Evolutionary conservation across 305 asterid species (phyloP).

Genomic region (Solanum hybrid): DNA sequence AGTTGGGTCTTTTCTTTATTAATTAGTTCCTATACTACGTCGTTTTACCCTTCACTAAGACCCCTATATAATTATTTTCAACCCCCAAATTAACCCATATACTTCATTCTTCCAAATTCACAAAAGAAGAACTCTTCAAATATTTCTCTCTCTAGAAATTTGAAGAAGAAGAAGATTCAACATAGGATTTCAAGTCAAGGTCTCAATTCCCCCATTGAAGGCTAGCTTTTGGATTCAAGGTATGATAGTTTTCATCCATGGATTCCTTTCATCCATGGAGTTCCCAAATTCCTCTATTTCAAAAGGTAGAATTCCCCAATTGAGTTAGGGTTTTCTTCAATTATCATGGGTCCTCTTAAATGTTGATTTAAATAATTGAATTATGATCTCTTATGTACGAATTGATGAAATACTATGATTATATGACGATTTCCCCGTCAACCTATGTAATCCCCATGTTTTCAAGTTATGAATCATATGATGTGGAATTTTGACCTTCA

Average conservation of each 20-base stretch:
- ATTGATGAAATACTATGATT: not conserved
- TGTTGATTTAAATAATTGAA: not conserved
- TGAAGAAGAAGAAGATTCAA: not conserved
- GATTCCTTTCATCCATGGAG: not conserved
- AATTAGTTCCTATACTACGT: not conserved
- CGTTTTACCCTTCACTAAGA: not conserved
- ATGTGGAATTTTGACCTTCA: too few relatives aligned
- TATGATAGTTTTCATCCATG: not conserved
- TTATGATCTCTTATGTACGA: not conserved
- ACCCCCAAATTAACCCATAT: not conserved
- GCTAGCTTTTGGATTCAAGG: not conserved
- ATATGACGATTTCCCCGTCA: too few relatives aligned
- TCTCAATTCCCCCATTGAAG: not conserved
- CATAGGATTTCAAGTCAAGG: not conserved
- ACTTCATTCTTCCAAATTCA: not conserved
- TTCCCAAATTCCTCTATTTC: not conserved
- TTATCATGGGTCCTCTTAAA: not conserved
- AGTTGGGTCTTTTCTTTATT: not conserved
- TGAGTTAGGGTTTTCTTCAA: not conserved
- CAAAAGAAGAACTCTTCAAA: not conserved
- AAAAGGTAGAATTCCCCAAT: not conserved
- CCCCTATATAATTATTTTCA: not conserved
- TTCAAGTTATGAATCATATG: too few relatives aligned
- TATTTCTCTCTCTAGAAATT: too few relatives aligned
- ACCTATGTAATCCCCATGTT: too few relatives aligned